A percentile compares a stretch with the other conserved stretches of the same genome.
Evolutionary conservation across 768 basidiomycete species (phyloP).

Genomic region (Termitomyces heimii): DNA sequence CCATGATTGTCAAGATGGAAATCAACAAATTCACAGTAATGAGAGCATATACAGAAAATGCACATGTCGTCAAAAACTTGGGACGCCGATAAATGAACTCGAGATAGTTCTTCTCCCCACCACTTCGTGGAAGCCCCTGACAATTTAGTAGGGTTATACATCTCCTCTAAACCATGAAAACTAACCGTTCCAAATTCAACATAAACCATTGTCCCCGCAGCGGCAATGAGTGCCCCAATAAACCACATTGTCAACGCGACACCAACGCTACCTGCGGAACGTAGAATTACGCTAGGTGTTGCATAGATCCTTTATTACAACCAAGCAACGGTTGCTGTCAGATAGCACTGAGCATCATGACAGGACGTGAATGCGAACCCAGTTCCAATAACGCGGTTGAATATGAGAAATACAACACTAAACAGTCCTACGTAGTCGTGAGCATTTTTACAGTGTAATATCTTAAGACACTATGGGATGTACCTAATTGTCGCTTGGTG

Average conservation of each 20-base stretch:
- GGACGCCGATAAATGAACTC: conserved; percentile 66
- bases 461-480: not conserved
- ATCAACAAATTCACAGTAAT: conserved; percentile 38
- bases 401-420: conserved; percentile 61
- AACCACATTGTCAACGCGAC: conserved; percentile 68
- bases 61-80: conserved; percentile 53
- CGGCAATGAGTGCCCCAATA: conserved; percentile 57
- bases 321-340: not conserved
- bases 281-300: conserved; percentile 62
- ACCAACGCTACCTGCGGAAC: conserved; percentile 64
- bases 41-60: conserved; percentile 32
- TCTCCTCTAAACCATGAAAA: not conserved
- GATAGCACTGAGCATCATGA: not conserved
- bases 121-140: conserved; percentile 63
- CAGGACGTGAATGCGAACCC: conserved; percentile 35
- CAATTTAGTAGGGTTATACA: conserved; percentile 26
- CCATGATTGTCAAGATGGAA: not conserved
- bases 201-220: conserved; percentile 64
- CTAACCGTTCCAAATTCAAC: conserved; percentile 71
- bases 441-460: not conserved
- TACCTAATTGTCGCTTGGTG: conserved; percentile 14
- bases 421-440: conserved; percentile 29
- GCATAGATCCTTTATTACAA: conserved; percentile 52
- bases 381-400: conserved; percentile 72
- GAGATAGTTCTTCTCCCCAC: conserved; percentile 74